Evolutionary conservation across 768 basidiomycete species (phyloP), one percentile per base, ranked within the genome.

Genomic region (Suillus fuscotomentosus): DNA sequence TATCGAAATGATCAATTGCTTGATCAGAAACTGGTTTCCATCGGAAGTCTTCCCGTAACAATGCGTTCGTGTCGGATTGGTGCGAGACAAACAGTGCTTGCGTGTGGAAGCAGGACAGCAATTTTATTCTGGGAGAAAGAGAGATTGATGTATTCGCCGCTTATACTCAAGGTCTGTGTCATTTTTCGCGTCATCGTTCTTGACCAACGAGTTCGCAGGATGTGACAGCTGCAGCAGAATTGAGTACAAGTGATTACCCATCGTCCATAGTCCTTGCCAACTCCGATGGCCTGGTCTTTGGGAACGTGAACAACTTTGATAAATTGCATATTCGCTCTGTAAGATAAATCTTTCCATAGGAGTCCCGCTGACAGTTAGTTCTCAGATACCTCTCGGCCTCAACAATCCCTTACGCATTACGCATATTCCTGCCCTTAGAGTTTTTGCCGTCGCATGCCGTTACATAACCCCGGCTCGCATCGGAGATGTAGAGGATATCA

Each of bases 241-340:
- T 94, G 24, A 83, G 87, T 63, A 81, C 83, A 4, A 64, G 70
- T 47, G 71, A 71, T 8, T 88, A 86, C 76, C 73, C 76, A 27
- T 78, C 81, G 1, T 84, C 87, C 1, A 73, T 94, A n/a, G 69
- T 91, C 24, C 73, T 94, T 50, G 85, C 85, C 11, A 83, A 85
- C 3, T 71, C 81, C 0, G 79, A 79, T 6, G 78, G 82, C 0
- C 74, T 95, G 17, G 76, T 84, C 56, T 84, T 97, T 53, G 94
- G 94, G 9, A 78, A 78, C 6, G 82, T 94, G 14, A 77, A 80
- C 39, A 84, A 89, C 65, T 78, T 94, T 13, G 86, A 91, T 67
- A 92, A 91, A 73, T 81, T 95, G 73, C 91, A 96, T 69, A 87
- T 96, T 54, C 87, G 88, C 63, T 85, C 92, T 42, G 93, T 93